These are phyloP conservation scores for Talaromyces sp. DNA, from an alignment of 2,329 filamentous ascomycete genomes.

Conservation along the genomic window DNA sequence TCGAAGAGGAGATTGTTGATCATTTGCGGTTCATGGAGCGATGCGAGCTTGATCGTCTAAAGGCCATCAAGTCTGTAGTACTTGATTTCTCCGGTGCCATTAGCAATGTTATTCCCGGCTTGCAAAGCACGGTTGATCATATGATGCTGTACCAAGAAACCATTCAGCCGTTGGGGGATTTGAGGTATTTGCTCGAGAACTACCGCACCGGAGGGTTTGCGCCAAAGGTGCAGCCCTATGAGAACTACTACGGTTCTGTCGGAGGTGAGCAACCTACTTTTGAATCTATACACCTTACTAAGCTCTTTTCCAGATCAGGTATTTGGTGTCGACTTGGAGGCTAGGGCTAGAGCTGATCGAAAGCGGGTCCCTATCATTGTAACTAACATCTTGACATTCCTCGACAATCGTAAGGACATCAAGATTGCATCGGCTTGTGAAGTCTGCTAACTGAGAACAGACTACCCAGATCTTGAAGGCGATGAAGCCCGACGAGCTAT, in stretches of 20 bases:
- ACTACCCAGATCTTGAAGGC: conserved; percentile 95
- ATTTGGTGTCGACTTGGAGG: conserved; percentile 97
- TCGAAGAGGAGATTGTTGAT: conserved; percentile 92
- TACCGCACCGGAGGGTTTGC: conserved; percentile 93
- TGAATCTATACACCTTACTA: conserved; percentile 5
- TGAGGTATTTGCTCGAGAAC: conserved; percentile 92
- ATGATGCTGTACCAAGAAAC: conserved; percentile 99
- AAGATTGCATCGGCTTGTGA: not conserved
- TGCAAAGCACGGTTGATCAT: conserved; percentile 94
- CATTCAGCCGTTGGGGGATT: conserved; percentile 84
- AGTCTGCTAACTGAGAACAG: conserved; percentile 27
- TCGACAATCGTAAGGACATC: conserved; percentile 67
- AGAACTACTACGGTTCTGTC: conserved; percentile 98
- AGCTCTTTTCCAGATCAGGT: conserved; percentile 66
- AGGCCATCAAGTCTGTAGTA: conserved; percentile 97
- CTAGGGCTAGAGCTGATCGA: conserved; percentile 84
- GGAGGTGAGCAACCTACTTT: conserved; percentile 54
- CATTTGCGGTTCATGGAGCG: conserved; percentile 96
- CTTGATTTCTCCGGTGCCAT: conserved; percentile 96
- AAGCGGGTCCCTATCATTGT: conserved; percentile 92
- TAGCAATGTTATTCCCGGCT: conserved; percentile 93
- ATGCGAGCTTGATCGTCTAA: conserved; percentile 91
- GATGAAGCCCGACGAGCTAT: conserved; percentile 89
- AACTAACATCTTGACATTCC: conserved; percentile 87
- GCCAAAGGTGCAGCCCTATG: conserved; percentile 86